Percentiles rank a stretch among this genome's conserved stretches.
phyloP scores from a whole-genome alignment of 1,139 yeast genomes.

The Wickerhamiella pararugosa region DNA sequence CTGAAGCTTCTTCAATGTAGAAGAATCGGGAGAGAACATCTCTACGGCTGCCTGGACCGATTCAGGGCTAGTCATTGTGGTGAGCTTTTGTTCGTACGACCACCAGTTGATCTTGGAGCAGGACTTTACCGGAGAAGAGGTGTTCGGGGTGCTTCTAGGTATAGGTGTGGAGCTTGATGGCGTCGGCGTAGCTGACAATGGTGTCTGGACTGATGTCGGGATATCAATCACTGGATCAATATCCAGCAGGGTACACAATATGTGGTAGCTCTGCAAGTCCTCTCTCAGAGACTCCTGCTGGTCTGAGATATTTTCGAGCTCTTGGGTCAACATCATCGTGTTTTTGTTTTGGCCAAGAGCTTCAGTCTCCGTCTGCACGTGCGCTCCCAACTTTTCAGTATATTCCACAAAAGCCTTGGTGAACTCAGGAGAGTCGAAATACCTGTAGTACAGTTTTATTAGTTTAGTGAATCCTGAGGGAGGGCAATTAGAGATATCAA shows the following conservation, averaged over 20 bases:
- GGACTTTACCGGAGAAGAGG: neutral
- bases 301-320: neutral
- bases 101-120: neutral
- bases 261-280: neutral
- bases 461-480: slow-evolving; percentile 3
- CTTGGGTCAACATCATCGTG: slow-evolving; percentile 16
- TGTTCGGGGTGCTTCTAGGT: neutral
- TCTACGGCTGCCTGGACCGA: neutral
- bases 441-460: slow-evolving; percentile 26
- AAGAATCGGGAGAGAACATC: neutral
- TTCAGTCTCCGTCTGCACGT: neutral
- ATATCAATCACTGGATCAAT: no score
- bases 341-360: slow-evolving; percentile 16
- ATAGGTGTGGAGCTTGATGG: neutral
- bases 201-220: no score
- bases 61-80: slow-evolving; percentile 1
- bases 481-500: no score
- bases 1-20: neutral
- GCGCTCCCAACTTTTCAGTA: slow-evolving; percentile 31
- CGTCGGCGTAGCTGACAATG: no score
- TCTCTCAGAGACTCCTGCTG: neutral
- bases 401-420: slow-evolving; percentile 30
- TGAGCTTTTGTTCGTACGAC: slow-evolving; percentile 3
- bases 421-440: slow-evolving; percentile 23
- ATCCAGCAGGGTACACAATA: no score